Base-by-base conservation (phyloP, 1,139 yeast genomes). In the Debaryomycetaceae sp. region DNA sequence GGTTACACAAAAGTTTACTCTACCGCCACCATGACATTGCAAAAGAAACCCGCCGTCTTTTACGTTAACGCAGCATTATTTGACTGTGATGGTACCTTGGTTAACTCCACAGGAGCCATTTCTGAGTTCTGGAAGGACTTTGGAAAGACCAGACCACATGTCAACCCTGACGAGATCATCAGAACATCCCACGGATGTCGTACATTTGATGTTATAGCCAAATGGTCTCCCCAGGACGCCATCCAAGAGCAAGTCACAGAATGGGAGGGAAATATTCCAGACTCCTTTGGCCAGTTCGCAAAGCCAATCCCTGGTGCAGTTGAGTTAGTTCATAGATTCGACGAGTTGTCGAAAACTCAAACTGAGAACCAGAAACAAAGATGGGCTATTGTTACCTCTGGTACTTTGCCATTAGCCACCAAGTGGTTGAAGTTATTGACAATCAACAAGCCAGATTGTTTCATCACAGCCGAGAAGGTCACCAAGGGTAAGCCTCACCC, bases 381-480 rank as follows among this genome's bases (percentile, higher is more conserved):
- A 60, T 84, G 91, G 89, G 91, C 89, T 45, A 85, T 87, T 56
- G 95, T 87, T 45, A 87, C 95, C 30, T 81, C 89, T 33, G 95
- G 95, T 51, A 83, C 92, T 43, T 70, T 74, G 51, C 83, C 79
- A 34, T 75, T 87, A 69, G 95, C 95, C 39, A 70, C 81, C 49
- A 80, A 83, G 53, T 87, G 95, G 94, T 79, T 87, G 58, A 74
- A 76, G 55, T 73, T 83, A 55, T 73, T 85, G 59, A 70, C 78
- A 42, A 75, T 79, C 49, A 72, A 69, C 47, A 67, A 73, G 61
- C 95, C 95, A 41, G 79, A 80, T 49, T 75, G 79, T 41, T 86
- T 86, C 70, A 82, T 86, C 56, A 83, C 92, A 33, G 92, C 94
- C 41, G 89, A 83, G 63, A 76, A 80, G 64, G 91, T 85, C 45